Conservation (phyloP, 192 early-diverging fungal species). For the Rhizophagus prolifer region DNA sequence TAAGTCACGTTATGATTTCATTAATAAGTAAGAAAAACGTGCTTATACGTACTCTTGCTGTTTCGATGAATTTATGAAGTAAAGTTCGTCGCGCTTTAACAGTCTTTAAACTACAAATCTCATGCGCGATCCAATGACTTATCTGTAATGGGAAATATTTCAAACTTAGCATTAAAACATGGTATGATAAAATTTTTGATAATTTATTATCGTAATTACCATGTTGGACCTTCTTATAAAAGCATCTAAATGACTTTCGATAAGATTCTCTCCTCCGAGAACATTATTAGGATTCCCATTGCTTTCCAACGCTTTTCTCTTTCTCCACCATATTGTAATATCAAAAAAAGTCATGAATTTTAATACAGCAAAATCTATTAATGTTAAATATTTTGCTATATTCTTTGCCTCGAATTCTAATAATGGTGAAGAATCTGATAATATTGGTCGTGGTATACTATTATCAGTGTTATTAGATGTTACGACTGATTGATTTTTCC, state of each 20-base stretch:
- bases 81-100: constrained; percentile 47
- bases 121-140: constrained; percentile 61
- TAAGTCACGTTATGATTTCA: too few relatives aligned
- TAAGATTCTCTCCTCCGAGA: constrained; percentile 7
- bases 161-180: background rate
- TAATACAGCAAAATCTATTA: constrained; percentile 44
- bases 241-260: constrained; percentile 48
- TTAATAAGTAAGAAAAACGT: too few relatives aligned
- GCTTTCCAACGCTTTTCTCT: constrained; percentile 33
- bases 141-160: constrained; percentile 29
- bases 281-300: constrained; percentile 9
- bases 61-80: constrained; percentile 58
- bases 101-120: constrained; percentile 46
- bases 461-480: background rate
- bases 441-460: background rate
- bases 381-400: constrained; percentile 51
- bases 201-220: constrained; percentile 35
- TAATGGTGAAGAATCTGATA: constrained; percentile 33
- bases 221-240: constrained; percentile 57
- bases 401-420: constrained; percentile 44
- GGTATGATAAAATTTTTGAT: background rate
- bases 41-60: constrained; percentile 43
- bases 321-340: constrained; percentile 41
- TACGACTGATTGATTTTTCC: background rate
- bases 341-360: constrained; percentile 42